Conservation (phyloP, 2,329 filamentous ascomycete genomes). For the Arthroderma sp. region DNA sequence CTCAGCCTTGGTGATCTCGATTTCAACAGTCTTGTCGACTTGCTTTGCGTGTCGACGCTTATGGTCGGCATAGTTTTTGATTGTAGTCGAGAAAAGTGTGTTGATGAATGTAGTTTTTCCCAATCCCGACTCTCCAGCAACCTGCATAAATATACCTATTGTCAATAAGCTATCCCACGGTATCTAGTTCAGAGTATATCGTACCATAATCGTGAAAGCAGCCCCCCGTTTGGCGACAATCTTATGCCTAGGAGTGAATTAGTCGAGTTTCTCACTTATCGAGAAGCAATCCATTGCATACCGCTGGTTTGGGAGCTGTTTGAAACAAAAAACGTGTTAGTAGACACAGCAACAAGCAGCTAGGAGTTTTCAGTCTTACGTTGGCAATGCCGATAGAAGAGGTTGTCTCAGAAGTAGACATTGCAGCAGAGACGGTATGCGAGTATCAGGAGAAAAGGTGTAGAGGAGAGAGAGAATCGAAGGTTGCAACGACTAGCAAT, state of each 20-base stretch:
- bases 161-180: conserved; percentile 11
- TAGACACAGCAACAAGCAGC: background rate
- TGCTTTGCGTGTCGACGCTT: conserved; percentile 99
- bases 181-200: conserved; percentile 13
- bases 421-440: background rate
- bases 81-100: conserved; percentile 98
- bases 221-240: conserved; percentile 76
- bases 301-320: conserved; percentile 56
- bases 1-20: conserved; percentile 99
- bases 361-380: conserved; percentile 31
- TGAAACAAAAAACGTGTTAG: conserved; percentile 3
- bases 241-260: conserved; percentile 43
- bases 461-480: conserved; percentile 3
- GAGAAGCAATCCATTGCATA: conserved; percentile 21
- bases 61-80: conserved; percentile 99
- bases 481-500: conserved; percentile 10
- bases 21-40: conserved; percentile 98
- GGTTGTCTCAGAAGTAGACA: conserved; percentile 40
- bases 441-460: background rate
- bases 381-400: conserved; percentile 64
- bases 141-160: conserved; percentile 38
- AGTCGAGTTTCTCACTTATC: conserved; percentile 7
- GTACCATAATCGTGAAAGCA: conserved; percentile 97
- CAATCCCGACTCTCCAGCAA: conserved; percentile 94
- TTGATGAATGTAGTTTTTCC: conserved; percentile 99